Percentiles rank a stretch among this genome's conserved stretches.
phyloP scores from a whole-genome alignment of 2,329 filamentous ascomycete species.

The Cryphonectria japonica region DNA sequence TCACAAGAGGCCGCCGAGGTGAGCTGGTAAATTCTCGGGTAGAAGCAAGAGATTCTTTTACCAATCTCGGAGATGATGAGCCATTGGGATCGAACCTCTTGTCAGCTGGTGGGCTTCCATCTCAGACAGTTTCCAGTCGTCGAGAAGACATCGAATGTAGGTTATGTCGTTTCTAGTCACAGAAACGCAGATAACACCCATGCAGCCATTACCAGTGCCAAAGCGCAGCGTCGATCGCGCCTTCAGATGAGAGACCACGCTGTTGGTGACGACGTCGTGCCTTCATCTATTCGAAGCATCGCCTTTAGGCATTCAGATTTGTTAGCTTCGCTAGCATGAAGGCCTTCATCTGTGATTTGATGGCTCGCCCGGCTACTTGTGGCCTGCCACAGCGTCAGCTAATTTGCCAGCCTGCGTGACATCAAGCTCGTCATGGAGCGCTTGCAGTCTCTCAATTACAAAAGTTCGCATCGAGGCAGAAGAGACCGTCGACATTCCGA shows the following conservation, averaged over 20 bases:
- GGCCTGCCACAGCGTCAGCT: slow-evolving; percentile 46
- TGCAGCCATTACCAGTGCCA: background rate
- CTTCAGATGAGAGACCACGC: background rate
- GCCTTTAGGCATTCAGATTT: background rate
- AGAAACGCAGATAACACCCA: background rate
- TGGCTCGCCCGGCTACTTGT: slow-evolving; percentile 31
- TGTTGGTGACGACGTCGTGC: background rate
- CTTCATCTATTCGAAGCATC: background rate
- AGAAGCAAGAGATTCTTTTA: background rate
- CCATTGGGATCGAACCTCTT: background rate
- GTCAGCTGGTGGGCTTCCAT: background rate
- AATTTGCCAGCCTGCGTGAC: slow-evolving; percentile 50
- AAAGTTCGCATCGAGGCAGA: slow-evolving; percentile 47
- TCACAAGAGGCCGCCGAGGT: background rate
- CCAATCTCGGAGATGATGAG: background rate
- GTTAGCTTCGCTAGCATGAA: background rate
- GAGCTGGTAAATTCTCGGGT: background rate
- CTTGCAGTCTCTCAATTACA: slow-evolving; percentile 48
- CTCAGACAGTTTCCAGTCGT: background rate
- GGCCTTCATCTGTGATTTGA: background rate
- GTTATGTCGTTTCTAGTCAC: background rate
- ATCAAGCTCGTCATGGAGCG: slow-evolving; percentile 50
- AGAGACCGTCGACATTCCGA: slow-evolving; percentile 53
- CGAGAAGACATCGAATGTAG: background rate
- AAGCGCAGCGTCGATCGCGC: background rate